Percentiles rank a stretch among this genome's conserved stretches.
Evolutionary conservation across 2,329 filamentous ascomycete genomes (phyloP).

Genomic region (Calonectria pseudoreteaudii): DNA sequence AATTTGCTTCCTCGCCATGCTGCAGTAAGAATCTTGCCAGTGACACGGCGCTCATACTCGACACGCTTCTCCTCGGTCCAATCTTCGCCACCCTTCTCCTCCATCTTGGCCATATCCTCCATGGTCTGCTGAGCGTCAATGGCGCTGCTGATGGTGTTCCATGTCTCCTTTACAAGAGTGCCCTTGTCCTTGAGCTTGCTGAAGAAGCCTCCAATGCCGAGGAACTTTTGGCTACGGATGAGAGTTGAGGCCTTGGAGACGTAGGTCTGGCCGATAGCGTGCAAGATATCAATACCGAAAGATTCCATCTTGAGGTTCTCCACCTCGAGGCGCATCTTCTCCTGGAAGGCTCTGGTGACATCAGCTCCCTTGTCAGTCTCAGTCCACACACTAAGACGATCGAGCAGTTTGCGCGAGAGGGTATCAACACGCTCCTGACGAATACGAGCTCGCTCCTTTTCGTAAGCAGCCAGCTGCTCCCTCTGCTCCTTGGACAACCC

Average conservation of each 20-base stretch:
- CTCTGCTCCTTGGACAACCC: constrained; percentile 91
- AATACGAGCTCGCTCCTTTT: constrained; percentile 84
- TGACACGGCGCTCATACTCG: constrained; percentile 95
- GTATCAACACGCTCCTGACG: constrained; percentile 92
- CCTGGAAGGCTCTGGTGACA: constrained; percentile 89
- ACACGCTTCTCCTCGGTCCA: constrained; percentile 98
- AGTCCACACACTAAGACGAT: constrained; percentile 94
- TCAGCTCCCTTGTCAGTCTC: constrained; percentile 92
- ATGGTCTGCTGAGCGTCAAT: constrained; percentile 98
- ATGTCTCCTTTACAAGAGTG: constrained; percentile 96
- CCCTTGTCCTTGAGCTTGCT: constrained; percentile 95
- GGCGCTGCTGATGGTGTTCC: constrained; percentile 95
- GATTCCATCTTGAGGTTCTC: constrained; percentile 99
- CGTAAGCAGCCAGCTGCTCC: constrained; percentile 89
- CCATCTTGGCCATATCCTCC: constrained; percentile 97
- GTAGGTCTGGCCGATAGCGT: constrained; percentile 94
- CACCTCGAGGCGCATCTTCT: constrained; percentile 93
- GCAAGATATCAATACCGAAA: constrained; percentile 94
- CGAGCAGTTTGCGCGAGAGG: constrained; percentile 84
- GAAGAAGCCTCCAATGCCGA: constrained; percentile 96
- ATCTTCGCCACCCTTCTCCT: constrained; percentile 93
- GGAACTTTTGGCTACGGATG: constrained; percentile 95
- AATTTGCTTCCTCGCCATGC: constrained; percentile 98
- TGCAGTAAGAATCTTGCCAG: constrained; percentile 96
- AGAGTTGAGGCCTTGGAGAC: constrained; percentile 87